A percentile compares a stretch with the other conserved stretches of the same genome.
phyloP scores from a whole-genome alignment of 768 basidiomycete genomes.

The Boletus insuetus region DNA sequence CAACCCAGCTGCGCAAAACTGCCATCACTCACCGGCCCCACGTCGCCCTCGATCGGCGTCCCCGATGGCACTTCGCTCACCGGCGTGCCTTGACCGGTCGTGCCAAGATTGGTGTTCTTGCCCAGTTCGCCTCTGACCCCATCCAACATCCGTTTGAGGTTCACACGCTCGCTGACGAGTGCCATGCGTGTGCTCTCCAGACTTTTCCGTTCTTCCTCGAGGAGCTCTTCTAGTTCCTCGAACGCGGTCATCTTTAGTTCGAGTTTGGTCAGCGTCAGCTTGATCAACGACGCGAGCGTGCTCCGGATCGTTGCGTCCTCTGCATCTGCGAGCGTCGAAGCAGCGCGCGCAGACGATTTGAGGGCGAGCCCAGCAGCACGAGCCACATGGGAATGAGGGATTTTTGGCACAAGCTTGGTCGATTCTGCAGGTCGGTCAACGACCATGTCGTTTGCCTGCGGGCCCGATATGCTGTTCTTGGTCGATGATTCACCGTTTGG shows the following conservation, averaged over 20 bases:
- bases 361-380: slow-evolving; percentile 87
- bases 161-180: slow-evolving; percentile 75
- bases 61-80: slow-evolving; percentile 50
- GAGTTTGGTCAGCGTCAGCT: slow-evolving; percentile 80
- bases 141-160: slow-evolving; percentile 70
- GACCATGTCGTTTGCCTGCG: slow-evolving; percentile 42
- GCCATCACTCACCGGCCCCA: slow-evolving; percentile 56
- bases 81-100: slow-evolving; percentile 59
- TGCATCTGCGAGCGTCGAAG: slow-evolving; percentile 71
- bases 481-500: slow-evolving; percentile 15
- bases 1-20: slow-evolving; percentile 50
- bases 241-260: slow-evolving; percentile 95
- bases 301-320: slow-evolving; percentile 81
- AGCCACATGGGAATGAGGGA: slow-evolving; percentile 72
- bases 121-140: slow-evolving; percentile 61
- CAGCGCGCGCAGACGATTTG: slow-evolving; percentile 84
- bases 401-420: slow-evolving; percentile 32
- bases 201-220: slow-evolving; percentile 86
- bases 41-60: slow-evolving; percentile 46
- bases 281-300: slow-evolving; percentile 80
- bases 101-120: slow-evolving; percentile 50
- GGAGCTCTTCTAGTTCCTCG: slow-evolving; percentile 86
- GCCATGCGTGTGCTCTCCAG: slow-evolving; percentile 81
- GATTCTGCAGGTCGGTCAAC: slow-evolving; percentile 39
- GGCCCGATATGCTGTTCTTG: slow-evolving; percentile 13